Evolutionary conservation across 495 filamentous ascomycete genomes (phyloP).

Genomic region (Daldinia decipiens): DNA sequence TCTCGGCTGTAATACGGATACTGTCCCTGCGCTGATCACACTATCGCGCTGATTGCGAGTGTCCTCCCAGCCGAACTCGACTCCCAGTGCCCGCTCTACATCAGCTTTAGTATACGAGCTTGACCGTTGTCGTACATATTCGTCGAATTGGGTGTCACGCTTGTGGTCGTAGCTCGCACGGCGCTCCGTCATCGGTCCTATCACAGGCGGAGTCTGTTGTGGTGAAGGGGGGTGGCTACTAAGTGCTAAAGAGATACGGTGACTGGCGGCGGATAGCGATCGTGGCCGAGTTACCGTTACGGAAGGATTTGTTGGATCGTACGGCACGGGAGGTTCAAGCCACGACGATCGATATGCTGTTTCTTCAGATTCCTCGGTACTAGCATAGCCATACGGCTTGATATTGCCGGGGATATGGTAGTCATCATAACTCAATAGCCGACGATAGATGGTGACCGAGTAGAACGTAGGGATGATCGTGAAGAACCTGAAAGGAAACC

Average conservation of each 20-base stretch:
- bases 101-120: constrained; percentile 43
- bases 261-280: constrained; percentile 37
- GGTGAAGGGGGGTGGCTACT: constrained; percentile 20
- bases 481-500: constrained; percentile 38
- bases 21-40: constrained; percentile 32
- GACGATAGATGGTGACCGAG: constrained; percentile 53
- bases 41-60: constrained; percentile 28
- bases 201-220: constrained; percentile 4
- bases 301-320: constrained; percentile 37
- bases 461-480: constrained; percentile 52
- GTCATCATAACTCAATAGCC: constrained; percentile 55
- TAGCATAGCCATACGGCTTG: constrained; percentile 47
- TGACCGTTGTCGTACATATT: constrained; percentile 40
- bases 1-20: constrained; percentile 27
- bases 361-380: constrained; percentile 40
- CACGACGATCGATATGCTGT: constrained; percentile 33
- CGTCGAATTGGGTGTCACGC: constrained; percentile 52
- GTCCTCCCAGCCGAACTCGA: constrained; percentile 54
- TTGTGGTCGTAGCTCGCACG: constrained; percentile 47
- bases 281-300: constrained; percentile 25
- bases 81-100: constrained; percentile 50
- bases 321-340: constrained; percentile 29
- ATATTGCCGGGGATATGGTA: constrained; percentile 53
- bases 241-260: constrained; percentile 32
- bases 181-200: constrained; percentile 16